Evolutionary conservation across 2,329 filamentous ascomycete species (phyloP).

Genomic region (Coleophoma cylindrospora): DNA sequence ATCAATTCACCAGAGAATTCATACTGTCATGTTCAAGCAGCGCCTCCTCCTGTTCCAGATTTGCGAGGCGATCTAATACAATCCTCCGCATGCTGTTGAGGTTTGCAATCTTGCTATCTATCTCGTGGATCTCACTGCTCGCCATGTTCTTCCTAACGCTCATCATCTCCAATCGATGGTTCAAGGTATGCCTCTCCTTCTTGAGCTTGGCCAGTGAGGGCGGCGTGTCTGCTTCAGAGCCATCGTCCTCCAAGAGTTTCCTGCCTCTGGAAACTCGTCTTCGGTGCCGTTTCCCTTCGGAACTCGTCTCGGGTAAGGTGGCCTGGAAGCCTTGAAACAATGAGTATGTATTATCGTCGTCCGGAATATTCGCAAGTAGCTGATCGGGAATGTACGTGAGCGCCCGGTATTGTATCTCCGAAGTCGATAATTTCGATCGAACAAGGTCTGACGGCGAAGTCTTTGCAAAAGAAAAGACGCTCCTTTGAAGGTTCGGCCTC

Average conservation of each 20-base stretch:
- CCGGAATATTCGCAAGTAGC: slow-evolving; percentile 82
- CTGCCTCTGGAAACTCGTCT: slow-evolving; percentile 69
- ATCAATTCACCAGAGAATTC: slow-evolving; percentile 24
- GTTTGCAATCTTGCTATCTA: slow-evolving; percentile 95
- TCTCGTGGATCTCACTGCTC: slow-evolving; percentile 90
- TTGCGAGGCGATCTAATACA: slow-evolving; percentile 79
- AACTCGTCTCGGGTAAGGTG: slow-evolving; percentile 66
- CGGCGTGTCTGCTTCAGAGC: slow-evolving; percentile 48
- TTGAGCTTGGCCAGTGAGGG: slow-evolving; percentile 69
- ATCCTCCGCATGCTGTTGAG: slow-evolving; percentile 89
- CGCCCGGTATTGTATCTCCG: slow-evolving; percentile 92
- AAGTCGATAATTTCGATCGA: slow-evolving; percentile 81
- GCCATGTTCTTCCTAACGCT: slow-evolving; percentile 95
- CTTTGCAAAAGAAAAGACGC: slow-evolving; percentile 85
- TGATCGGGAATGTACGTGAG: slow-evolving; percentile 86
- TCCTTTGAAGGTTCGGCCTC: slow-evolving; percentile 77
- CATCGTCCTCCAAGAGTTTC: slow-evolving; percentile 67
- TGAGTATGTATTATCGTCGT: slow-evolving; percentile 80
- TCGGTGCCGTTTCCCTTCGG: slow-evolving; percentile 65
- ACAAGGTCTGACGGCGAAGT: slow-evolving; percentile 93
- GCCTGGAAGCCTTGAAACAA: slow-evolving; percentile 97
- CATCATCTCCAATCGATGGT: slow-evolving; percentile 87
- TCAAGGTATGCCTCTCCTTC: slow-evolving; percentile 73
- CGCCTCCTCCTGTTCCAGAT: slow-evolving; percentile 84
- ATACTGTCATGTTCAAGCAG: slow-evolving; percentile 83